These are phyloP conservation scores for Mallotus nudiflorus DNA, from an alignment of 345 rosid species.

Conservation along the genomic window DNA sequence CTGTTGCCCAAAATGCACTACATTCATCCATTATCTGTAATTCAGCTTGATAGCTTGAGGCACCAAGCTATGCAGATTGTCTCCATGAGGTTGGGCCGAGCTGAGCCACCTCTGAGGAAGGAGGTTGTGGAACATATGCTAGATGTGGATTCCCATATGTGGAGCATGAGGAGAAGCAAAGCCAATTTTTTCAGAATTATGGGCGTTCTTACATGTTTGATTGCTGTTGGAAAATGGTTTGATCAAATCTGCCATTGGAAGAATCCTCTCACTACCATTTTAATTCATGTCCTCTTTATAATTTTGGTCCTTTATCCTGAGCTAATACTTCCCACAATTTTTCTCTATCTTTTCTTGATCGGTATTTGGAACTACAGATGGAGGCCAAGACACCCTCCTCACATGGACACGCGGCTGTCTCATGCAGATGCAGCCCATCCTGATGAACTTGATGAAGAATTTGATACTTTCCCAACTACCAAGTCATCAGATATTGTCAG, in stretches of 20 bases:
- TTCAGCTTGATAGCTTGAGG: slow-evolving; percentile 37
- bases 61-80: slow-evolving; percentile 35
- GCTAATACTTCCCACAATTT: slow-evolving; percentile 30
- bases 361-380: slow-evolving; percentile 32
- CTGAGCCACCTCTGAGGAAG: slow-evolving; percentile 32
- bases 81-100: slow-evolving; percentile 28
- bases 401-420: slow-evolving; percentile 32
- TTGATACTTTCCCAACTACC: slow-evolving; percentile 32
- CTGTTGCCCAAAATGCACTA: slow-evolving; percentile 37
- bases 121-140: slow-evolving; percentile 37
- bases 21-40: slow-evolving; percentile 33
- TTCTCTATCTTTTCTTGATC: slow-evolving; percentile 33
- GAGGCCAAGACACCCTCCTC: slow-evolving; percentile 32
- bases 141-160: slow-evolving; percentile 36
- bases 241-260: slow-evolving; percentile 38
- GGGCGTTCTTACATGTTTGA: slow-evolving; percentile 24
- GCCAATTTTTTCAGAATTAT: slow-evolving; percentile 37
- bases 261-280: slow-evolving; percentile 32
- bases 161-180: slow-evolving; percentile 42
- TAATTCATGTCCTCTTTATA: slow-evolving; percentile 32
- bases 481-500: slow-evolving; percentile 25
- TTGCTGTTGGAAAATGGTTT: slow-evolving; percentile 36
- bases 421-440: slow-evolving; percentile 32
- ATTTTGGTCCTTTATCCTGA: slow-evolving; percentile 35
- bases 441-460: slow-evolving; percentile 34